Evolutionary conservation across 768 basidiomycete species (phyloP), one percentile per base, ranked within the genome.

Genomic region (Pleurotus djamor): DNA sequence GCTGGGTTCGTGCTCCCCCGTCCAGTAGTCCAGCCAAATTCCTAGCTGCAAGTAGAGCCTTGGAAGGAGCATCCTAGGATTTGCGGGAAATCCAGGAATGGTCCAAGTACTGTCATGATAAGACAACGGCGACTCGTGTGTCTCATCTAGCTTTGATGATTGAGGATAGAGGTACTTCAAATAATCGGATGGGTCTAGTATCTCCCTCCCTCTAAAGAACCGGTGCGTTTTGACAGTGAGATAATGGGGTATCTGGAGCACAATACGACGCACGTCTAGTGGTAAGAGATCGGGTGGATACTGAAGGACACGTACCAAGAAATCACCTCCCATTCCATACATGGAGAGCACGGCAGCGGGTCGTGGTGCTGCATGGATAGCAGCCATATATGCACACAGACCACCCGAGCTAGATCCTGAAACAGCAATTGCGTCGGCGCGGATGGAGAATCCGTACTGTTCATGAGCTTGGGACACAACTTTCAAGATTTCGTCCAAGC

Each of bases 301-400:
- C 44, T 13, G n/a, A 6, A n/a, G 33, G 5, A 48, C 10, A 68
- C 76, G 49, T 48, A 80, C 80, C 37, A 88, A 65, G 59, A 84
- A 76, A 58, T 87, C 69, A 0, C 86, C 87, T n/a, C 86, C 86
- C 77, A 84, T 79, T 0, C 81, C 86, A 68, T 88, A 89, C 63
- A 89, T 61, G 0, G 81, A 83, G 0, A 88, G 62, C 2, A 88
- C 58, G 0, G 79, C 86, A 59, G 73, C 81, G 0, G 85, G 86
- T 57, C 76, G 81, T 0, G 85, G 86, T 0, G 13, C 41, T 52
- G 4, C 77, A 64, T 87, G 79, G 37, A 79, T 71, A 8, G 80
- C 85, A 14, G 84, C 82, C 9, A 88, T 75, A 64, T 85, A 87
- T 1, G 85, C 83, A 60, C 85, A 86, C n/a, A 82, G 69, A 1